Base-by-base conservation (phyloP, 805 yeast species). In the Candida peoriensis region DNA sequence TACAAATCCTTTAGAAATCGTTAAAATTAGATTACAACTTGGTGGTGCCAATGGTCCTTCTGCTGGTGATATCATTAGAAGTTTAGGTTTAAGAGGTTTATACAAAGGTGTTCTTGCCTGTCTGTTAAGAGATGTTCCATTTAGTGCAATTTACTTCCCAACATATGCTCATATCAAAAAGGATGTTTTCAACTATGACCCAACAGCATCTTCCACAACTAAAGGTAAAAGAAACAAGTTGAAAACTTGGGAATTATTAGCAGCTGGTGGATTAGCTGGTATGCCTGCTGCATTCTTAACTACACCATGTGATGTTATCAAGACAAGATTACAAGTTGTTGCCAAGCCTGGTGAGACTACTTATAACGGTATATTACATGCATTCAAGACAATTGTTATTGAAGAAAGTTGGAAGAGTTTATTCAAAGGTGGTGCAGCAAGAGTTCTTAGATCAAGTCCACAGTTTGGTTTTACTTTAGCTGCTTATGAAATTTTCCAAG, bases 391-490 rank as follows among this genome's bases (percentile, higher is more conserved):
- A 3, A 88, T 90, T 37, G 57, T 78, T 48, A 74, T 63, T 47
- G 95, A 87, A 57, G 98, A 90, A 64, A 94, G 95, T 12, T 62
- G 80, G 38, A 61, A 68, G 41, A 95, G 96, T 10, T 84, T 90
- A 56, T 90, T 89, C 72, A 90, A 90, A 68, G 98, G 98, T 52
- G 95, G 97, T 24, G 75, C 89, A 38, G 97, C 97, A 6, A 77
- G 98, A 61, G 88, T 90, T 25, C 68, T 88, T 53, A 76, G 97
- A 63, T 89, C 97, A 5, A 88, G 97, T 2, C 98, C 98, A 7
- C 98, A 90, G 62, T 90, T 90, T 60, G 98, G 97, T 36, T 89
- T 89, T 64, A 90, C 98, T 6, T 72, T 90, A 52, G 97, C 97
- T n/a, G 89, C 96, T 18, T 90, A 93, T 63, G 98, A 90, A 61